Evolutionary conservation across 1,284 basidiomycete species (phyloP), one percentile per base, ranked within the genome.

Genomic region (Cutaneotrichosporon dermatis): DNA sequence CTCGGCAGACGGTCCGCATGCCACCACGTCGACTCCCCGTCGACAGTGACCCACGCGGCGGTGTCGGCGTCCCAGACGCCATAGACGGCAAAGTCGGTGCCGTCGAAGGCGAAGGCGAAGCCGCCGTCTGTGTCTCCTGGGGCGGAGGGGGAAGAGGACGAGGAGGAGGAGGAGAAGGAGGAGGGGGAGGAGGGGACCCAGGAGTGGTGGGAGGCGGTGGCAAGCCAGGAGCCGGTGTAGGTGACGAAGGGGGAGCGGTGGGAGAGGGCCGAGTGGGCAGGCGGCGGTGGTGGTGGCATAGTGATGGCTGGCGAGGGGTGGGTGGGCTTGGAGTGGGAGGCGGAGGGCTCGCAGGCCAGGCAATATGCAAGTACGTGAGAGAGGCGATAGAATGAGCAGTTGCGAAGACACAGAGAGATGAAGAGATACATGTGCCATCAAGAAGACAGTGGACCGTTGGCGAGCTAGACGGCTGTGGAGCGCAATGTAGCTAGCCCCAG

Each of bases 71-170:
- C 50, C 39, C 50, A 40, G 16, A 6, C 15, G 39, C 50, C 50
- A 10, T 51, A 51, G 16, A 51, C 50, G 0, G 50, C 50, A 13
- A 51, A 51, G 50, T 51, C 50, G n/a, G 50, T 51, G 37, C 50
- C 50, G 50, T 51, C 50, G 15, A 51, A 51, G n/a, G 37, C 37
- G 16, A 51, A 51, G 50, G 25, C 33, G 37, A 51, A 51, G 12
- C 5, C n/a, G 10, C 36, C 49, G 49, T 12, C n/a, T 6, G 37
- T 35, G 35, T 10, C n/a, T 6, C 25, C 15, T 33, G 42, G 42
- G 5, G 6, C 42, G 10, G 13, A 5, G 40, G 9, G 5, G 42
- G 42, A 16, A n/a, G 7, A n/a, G n/a, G 42, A 44, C 1, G 8
- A 9, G n/a, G 6, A 15, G 48, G 34, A 35, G 34, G 4, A 34